phyloP scores from a whole-genome alignment of 345 rosid genomes.

The Nephelium lappaceum region DNA sequence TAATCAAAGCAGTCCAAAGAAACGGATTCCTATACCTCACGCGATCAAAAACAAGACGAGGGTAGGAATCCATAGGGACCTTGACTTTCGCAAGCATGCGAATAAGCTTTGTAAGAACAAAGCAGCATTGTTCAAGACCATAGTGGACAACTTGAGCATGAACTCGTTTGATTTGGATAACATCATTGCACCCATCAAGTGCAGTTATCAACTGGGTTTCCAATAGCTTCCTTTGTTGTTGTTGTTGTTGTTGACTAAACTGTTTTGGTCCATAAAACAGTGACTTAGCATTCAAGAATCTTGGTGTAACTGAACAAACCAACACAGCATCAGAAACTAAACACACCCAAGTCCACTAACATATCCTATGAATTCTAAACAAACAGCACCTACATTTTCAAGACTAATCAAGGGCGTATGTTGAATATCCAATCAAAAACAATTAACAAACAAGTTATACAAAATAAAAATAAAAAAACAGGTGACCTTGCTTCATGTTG shows the following conservation, averaged over 20 bases:
- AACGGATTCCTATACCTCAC: constrained; percentile 65
- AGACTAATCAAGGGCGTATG: too few relatives aligned
- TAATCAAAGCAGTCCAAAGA: constrained; percentile 71
- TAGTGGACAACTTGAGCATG: constrained; percentile 52
- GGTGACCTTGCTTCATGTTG: too few relatives aligned
- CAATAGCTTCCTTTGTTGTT: constrained; percentile 22
- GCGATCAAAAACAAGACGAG: constrained; percentile 53
- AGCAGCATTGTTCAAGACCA: constrained; percentile 58
- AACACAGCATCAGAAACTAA: too few relatives aligned
- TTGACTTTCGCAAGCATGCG: constrained; percentile 58
- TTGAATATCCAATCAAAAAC: too few relatives aligned
- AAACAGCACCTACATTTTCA: too few relatives aligned
- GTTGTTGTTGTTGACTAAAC: constrained; percentile 20
- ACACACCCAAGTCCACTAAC: too few relatives aligned
- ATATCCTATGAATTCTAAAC: too few relatives aligned
- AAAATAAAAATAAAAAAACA: too few relatives aligned
- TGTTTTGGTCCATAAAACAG: constrained; percentile 27
- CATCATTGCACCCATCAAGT: constrained; percentile 46
- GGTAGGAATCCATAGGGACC: constrained; percentile 54
- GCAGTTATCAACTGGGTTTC: constrained; percentile 42
- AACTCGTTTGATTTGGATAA: constrained; percentile 54
- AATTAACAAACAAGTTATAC: too few relatives aligned
- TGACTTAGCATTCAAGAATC: constrained; percentile 27
- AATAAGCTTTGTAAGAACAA: constrained; percentile 62
- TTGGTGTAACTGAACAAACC: constrained; percentile 15